phyloP scores from a whole-genome alignment of 2,329 filamentous ascomycete genomes.

The Claviceps sp. region DNA sequence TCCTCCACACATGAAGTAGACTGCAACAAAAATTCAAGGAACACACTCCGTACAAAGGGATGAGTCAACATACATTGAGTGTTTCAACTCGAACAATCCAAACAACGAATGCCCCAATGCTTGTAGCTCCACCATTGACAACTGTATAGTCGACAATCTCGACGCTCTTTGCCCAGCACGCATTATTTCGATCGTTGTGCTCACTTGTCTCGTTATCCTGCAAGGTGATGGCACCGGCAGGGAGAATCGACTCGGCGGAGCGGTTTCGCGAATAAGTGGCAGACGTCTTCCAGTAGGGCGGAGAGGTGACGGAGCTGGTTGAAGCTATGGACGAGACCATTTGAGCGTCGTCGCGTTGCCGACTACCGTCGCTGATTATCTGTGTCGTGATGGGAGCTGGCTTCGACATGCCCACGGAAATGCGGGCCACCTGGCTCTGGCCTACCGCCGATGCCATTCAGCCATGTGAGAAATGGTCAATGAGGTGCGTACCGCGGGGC shows the following conservation, averaged over 20 bases:
- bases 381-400: not conserved
- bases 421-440: conserved; percentile 10
- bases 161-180: conserved; percentile 53
- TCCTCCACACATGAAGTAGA: not conserved
- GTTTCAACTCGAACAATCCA: conserved; percentile 88
- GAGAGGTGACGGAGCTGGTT: conserved; percentile 20
- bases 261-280: conserved; percentile 23
- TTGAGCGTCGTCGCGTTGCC: conserved; percentile 5
- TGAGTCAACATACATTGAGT: conserved; percentile 48
- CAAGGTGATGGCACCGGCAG: conserved; percentile 42
- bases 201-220: conserved; percentile 47
- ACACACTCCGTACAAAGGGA: not conserved
- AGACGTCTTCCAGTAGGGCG: conserved; percentile 31
- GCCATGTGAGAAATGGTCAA: conserved; percentile 13
- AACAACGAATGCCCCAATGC: conserved; percentile 80
- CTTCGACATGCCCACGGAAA: not conserved
- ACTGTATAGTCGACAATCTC: conserved; percentile 43
- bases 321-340: conserved; percentile 13
- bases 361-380: conserved; percentile 6
- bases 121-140: conserved; percentile 42
- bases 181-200: conserved; percentile 36
- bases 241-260: conserved; percentile 36
- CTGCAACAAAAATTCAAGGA: no score
- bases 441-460: conserved; percentile 21
- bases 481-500: conserved; percentile 6